These are phyloP conservation scores for Pontederia crassipes DNA, from an alignment of 176 grass and related monocot genomes.

Conservation along the genomic window DNA sequence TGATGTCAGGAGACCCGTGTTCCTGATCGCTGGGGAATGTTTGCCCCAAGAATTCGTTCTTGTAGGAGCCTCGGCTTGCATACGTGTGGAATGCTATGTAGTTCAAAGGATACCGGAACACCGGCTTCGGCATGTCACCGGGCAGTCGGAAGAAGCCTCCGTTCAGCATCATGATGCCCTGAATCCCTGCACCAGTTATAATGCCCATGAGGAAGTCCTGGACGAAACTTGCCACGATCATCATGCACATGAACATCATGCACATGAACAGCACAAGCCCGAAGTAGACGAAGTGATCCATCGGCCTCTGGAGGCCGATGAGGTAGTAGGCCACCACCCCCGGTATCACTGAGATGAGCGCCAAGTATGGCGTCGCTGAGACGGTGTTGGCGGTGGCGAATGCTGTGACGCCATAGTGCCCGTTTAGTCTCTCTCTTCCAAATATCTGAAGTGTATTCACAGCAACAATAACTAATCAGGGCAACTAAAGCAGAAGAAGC, in stretches of 20 bases:
- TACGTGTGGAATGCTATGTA: background rate
- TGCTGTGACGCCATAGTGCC: background rate
- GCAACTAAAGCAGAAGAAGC: too few relatives aligned
- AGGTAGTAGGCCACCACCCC: conserved; percentile 2
- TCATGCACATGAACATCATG: conserved; percentile 46
- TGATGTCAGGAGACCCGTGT: background rate
- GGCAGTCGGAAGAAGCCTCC: conserved; percentile 42
- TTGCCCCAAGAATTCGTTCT: background rate
- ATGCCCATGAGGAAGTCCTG: conserved; percentile 38
- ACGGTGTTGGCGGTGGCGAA: background rate
- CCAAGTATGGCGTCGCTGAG: background rate
- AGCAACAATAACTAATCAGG: background rate
- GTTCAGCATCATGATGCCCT: conserved; percentile 42
- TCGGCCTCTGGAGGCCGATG: background rate
- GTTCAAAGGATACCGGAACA: background rate
- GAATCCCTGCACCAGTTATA: conserved; percentile 32
- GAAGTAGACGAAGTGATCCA: conserved; percentile 34
- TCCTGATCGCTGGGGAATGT: background rate
- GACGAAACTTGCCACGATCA: conserved; percentile 40
- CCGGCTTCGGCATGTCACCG: conserved; percentile 26
- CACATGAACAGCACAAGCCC: conserved; percentile 22
- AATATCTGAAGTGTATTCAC: background rate
- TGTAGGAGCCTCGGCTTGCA: background rate
- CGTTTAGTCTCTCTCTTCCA: background rate
- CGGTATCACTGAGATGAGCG: background rate